Evolutionary conservation across 129 eudicot species (phyloP), one percentile per base, ranked within the genome.

Genomic region (Flaveria bidentis): DNA sequence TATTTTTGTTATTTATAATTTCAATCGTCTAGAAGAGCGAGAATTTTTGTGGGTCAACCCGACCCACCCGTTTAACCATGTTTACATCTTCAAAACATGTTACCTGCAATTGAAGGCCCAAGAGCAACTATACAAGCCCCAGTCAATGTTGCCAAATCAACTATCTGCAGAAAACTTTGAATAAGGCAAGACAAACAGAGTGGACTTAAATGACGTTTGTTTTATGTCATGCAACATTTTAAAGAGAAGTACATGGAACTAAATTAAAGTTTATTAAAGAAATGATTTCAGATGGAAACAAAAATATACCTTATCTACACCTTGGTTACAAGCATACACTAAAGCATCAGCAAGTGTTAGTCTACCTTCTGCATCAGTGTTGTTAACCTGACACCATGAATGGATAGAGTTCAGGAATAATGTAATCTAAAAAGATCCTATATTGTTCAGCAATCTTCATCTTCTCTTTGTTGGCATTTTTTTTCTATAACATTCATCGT

Each of bases 41-140:
- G 23, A 23, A 5, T 64, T 26, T 64, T 30, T 64, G 47, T 9
- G 50, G 25, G 71, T 66, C 28, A 28, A 10, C 46, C 58, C 16
- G 25, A 10, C 47, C 68, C n/a, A 5, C 17, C n/a, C 55, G 3
- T 33, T 33, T 33, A 4, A 33, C 39, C 39, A 33, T 33, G 39
- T 22, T 3, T 42, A 77, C 9, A 69, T 69, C 41, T 57, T 60
- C 45, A 64, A 11, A 72, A 39, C 23, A 18, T 46, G 66, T 68
- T 84, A 93, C 97, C 98, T 78, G 96, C 98, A 72, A 93, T 87
- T 72, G 98, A 90, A 76, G 98, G 98, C 28, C 98, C 98, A 83
- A 93, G 92, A 80, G 97, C 98, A 76, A 93, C 94, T 18, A 91
- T 71, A 71, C 99, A 95, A 14, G 99, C 99, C 30, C 99, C 99